Evolutionary conservation across 208 protist species (phyloP).

Genomic region (Crithidia expoeki): DNA sequence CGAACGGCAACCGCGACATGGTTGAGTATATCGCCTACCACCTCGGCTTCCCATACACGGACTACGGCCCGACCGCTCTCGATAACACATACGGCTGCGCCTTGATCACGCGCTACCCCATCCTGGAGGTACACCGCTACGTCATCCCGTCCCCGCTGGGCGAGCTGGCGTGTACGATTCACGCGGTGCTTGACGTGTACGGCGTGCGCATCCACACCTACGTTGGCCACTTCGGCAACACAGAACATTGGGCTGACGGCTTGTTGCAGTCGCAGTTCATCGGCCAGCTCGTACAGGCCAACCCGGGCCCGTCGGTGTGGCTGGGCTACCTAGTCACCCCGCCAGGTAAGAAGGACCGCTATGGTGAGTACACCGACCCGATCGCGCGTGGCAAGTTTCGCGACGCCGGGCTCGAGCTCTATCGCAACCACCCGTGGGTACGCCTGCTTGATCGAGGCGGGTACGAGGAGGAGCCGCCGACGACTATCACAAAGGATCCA

Average conservation of each 20-base stretch:
- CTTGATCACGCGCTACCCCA: slow-evolving; percentile 79
- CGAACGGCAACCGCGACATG: slow-evolving; percentile 77
- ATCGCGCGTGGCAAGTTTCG: slow-evolving; percentile 52
- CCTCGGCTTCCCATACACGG: slow-evolving; percentile 73
- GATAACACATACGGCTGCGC: slow-evolving; percentile 88
- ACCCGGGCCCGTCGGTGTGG: slow-evolving; percentile 72
- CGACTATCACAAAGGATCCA: slow-evolving; percentile 22
- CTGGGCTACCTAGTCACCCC: slow-evolving; percentile 84
- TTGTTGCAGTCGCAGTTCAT: slow-evolving; percentile 86
- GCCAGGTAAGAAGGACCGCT: slow-evolving; percentile 52
- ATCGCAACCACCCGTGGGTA: slow-evolving; percentile 59
- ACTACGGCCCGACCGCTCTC: slow-evolving; percentile 75
- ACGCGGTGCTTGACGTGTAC: slow-evolving; percentile 74
- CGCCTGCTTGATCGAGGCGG: slow-evolving; percentile 70
- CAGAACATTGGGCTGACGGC: slow-evolving; percentile 83
- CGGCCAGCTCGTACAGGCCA: slow-evolving; percentile 43
- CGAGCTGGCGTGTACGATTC: slow-evolving; percentile 72
- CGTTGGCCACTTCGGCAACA: slow-evolving; percentile 87
- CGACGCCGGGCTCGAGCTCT: slow-evolving; percentile 71
- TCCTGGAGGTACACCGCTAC: slow-evolving; percentile 65
- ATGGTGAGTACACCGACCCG: slow-evolving; percentile 59
- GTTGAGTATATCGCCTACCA: slow-evolving; percentile 81
- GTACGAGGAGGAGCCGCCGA: slow-evolving; percentile 53
- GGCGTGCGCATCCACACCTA: slow-evolving; percentile 69
- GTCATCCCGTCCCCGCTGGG: slow-evolving; percentile 75